phyloP scores from a whole-genome alignment of 148 eudicot species.

The Vaccinium darrowii region DNA sequence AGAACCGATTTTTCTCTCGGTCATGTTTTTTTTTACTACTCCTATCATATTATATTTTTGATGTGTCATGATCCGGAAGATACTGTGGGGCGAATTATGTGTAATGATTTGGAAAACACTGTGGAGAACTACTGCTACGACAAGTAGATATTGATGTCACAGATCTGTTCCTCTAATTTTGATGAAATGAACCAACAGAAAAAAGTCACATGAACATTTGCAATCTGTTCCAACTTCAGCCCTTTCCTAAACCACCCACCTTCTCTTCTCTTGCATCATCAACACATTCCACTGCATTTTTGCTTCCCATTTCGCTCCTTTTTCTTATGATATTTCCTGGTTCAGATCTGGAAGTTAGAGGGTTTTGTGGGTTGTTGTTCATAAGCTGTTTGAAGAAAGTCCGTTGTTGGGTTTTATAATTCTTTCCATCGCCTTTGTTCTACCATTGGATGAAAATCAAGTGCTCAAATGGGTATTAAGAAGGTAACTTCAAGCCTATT shows the following conservation, averaged over 20 bases:
- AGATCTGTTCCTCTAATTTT: too few species aligned
- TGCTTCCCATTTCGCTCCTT: not conserved
- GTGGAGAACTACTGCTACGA: too few species aligned
- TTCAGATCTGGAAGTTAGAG: conserved; percentile 2
- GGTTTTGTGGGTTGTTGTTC: not conserved
- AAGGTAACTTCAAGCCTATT: too few species aligned
- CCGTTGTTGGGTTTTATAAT: not conserved
- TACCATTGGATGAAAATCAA: not conserved
- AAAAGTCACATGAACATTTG: not conserved
- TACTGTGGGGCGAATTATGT: too few species aligned
- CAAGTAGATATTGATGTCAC: too few species aligned
- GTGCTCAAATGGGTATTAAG: not conserved
- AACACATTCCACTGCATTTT: not conserved
- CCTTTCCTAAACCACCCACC: not conserved
- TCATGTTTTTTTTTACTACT: too few species aligned
- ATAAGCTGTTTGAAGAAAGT: not conserved
- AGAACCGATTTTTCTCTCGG: too few species aligned
- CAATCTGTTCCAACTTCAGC: not conserved
- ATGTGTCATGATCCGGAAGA: too few species aligned
- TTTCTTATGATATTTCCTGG: not conserved
- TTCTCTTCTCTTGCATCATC: not conserved
- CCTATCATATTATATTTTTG: too few species aligned
- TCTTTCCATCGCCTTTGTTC: not conserved
- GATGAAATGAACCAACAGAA: too few species aligned
- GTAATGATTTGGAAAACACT: too few species aligned